phyloP scores from a whole-genome alignment of 345 rosid genomes.

The Litchi chinensis region DNA sequence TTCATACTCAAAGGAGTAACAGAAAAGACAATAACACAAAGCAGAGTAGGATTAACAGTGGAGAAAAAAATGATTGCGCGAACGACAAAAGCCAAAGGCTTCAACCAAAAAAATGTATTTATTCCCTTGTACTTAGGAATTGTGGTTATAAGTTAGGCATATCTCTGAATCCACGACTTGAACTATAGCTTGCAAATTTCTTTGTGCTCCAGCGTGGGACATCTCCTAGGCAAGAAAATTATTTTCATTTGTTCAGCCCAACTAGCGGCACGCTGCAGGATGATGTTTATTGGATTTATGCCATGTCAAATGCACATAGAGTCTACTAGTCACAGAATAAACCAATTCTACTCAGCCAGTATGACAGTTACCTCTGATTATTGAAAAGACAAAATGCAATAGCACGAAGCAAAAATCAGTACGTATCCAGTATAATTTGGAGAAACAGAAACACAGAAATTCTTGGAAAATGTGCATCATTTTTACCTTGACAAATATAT shows the following conservation, averaged over 20 bases:
- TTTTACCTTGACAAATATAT: neutral
- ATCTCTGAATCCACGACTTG: neutral
- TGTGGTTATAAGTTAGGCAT: neutral
- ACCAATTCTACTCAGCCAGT: neutral
- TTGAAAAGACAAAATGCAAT: neutral
- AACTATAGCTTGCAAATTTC: neutral
- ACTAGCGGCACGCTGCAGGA: neutral
- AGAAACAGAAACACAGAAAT: neutral
- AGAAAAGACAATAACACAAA: neutral
- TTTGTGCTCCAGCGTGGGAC: neutral
- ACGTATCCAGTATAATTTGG: neutral
- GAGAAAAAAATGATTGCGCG: neutral
- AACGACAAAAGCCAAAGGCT: neutral
- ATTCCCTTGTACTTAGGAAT: neutral
- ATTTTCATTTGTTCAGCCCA: neutral
- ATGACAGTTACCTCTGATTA: neutral
- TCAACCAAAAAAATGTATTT: neutral
- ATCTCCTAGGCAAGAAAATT: neutral
- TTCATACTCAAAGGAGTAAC: neutral
- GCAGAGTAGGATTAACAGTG: neutral
- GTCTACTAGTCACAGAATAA: constrained; percentile 2
- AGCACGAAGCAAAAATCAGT: neutral
- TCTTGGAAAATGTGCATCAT: neutral
- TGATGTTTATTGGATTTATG: neutral
- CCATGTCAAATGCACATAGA: neutral